Conservation (phyloP, 257 asterid genomes). For the Capsicum baccatum region DNA sequence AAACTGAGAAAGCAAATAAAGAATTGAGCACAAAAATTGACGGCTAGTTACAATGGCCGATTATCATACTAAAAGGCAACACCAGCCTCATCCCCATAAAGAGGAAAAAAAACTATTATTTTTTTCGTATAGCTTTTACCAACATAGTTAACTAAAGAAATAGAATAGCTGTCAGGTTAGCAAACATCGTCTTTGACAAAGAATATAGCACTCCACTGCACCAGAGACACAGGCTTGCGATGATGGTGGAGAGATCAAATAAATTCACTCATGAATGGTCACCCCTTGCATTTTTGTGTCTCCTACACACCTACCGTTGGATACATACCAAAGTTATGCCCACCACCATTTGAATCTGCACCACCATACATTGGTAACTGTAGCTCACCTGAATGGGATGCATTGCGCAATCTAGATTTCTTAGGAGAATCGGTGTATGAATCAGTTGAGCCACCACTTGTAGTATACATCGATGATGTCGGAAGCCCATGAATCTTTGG, state of each 20-base stretch:
- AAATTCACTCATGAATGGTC: slow-evolving; percentile 33
- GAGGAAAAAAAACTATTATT: background rate
- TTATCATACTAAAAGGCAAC: slow-evolving; percentile 13
- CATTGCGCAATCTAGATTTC: slow-evolving; percentile 61
- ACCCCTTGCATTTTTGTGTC: slow-evolving; percentile 7
- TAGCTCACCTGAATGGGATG: slow-evolving; percentile 89
- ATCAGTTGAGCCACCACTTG: slow-evolving; percentile 58
- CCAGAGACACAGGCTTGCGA: slow-evolving; percentile 31
- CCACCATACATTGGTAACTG: slow-evolving; percentile 53
- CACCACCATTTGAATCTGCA: slow-evolving; percentile 68
- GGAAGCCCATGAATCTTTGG: slow-evolving; percentile 96
- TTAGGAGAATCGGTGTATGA: slow-evolving; percentile 64
- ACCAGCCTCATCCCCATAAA: background rate
- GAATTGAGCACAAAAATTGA: background rate
- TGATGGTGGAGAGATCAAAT: slow-evolving; percentile 33
- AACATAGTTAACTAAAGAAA: background rate
- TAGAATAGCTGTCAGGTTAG: slow-evolving; percentile 30
- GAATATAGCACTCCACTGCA: slow-evolving; percentile 41
- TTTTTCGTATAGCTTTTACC: background rate
- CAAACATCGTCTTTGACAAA: slow-evolving; percentile 35
- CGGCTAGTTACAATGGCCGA: background rate
- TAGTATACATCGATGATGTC: slow-evolving; percentile 64
- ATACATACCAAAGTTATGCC: slow-evolving; percentile 54
- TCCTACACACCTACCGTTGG: slow-evolving; percentile 59
- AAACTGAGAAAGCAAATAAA: slow-evolving; percentile 15